A percentile compares a stretch with the other conserved stretches of the same genome.
Evolutionary conservation across 1,284 basidiomycete species (phyloP).

Genomic region (Rhodotorula sp.): DNA sequence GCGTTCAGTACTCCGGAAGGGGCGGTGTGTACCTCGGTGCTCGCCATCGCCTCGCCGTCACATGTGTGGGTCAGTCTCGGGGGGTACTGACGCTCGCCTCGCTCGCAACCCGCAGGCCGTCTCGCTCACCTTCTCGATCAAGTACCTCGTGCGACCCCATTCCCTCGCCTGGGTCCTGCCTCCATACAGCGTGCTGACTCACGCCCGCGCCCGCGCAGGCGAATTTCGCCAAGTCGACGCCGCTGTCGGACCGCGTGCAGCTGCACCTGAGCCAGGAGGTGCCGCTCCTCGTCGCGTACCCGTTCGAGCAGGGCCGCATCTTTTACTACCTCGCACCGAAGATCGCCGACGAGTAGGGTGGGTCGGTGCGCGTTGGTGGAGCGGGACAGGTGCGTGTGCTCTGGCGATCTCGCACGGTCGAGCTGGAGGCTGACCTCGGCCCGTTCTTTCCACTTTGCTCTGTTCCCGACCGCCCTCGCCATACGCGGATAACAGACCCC

Average conservation of each 20-base stretch:
- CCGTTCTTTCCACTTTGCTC: too few species aligned
- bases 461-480: too few species aligned
- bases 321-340: slow-evolving; percentile 72
- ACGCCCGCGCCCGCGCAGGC: slow-evolving; percentile 49
- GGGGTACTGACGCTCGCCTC: slow-evolving; percentile 5
- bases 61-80: slow-evolving; percentile 42
- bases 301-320: slow-evolving; percentile 78
- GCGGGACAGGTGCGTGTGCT: too few species aligned
- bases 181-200: too few species aligned
- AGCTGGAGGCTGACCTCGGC: too few species aligned
- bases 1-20: background rate
- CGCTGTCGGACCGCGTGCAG: slow-evolving; percentile 70
- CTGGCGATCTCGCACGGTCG: too few species aligned
- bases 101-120: slow-evolving; percentile 64
- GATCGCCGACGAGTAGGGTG: slow-evolving; percentile 1
- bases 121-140: slow-evolving; percentile 90
- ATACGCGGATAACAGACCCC: too few species aligned
- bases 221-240: slow-evolving; percentile 92
- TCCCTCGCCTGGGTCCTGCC: too few species aligned
- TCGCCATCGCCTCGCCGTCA: background rate
- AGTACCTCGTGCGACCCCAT: slow-evolving; percentile 66
- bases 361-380: too few species aligned
- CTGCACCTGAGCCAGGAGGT: slow-evolving; percentile 90
- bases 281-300: slow-evolving; percentile 81
- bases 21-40: too few species aligned